A percentile compares a stretch with the other conserved stretches of the same genome.
Evolutionary conservation across 1,139 yeast genomes (phyloP).

Genomic region (Pichia kudriavzevii): DNA sequence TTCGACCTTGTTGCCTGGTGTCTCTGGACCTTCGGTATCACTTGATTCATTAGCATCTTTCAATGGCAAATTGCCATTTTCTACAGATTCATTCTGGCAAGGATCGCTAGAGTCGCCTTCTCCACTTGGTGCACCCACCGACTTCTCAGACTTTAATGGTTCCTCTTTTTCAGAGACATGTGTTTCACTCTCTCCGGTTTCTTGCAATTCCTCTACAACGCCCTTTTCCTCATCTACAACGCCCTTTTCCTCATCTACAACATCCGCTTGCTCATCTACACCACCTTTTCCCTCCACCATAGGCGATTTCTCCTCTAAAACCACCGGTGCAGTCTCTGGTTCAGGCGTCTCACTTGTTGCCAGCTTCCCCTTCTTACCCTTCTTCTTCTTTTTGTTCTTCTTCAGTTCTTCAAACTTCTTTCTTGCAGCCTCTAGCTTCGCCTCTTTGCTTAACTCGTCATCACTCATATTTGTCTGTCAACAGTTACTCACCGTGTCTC

Average conservation of each 20-base stretch:
- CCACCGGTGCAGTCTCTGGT: not conserved
- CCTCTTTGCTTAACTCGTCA: slow-evolving; percentile 34
- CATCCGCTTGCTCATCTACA: not conserved
- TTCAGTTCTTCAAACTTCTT: slow-evolving; percentile 48
- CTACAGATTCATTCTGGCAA: not conserved
- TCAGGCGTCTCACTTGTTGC: slow-evolving; percentile 5
- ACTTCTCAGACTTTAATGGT: not conserved
- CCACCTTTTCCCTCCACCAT: not conserved
- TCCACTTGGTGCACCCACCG: not conserved
- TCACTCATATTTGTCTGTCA: slow-evolving; percentile 12
- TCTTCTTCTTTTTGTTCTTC: slow-evolving; percentile 25
- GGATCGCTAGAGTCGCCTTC: not conserved
- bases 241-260: not conserved
- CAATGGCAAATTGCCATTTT: not conserved
- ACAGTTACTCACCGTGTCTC: too few relatives aligned
- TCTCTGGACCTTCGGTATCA: not conserved
- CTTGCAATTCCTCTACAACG: slow-evolving; percentile 1
- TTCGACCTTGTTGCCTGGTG: too few relatives aligned
- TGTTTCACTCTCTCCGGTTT: not conserved
- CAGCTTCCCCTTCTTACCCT: slow-evolving; percentile 18
- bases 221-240: not conserved
- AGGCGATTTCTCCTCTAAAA: not conserved
- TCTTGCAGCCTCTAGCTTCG: slow-evolving; percentile 47
- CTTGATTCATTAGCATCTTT: not conserved
- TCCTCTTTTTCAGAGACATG: not conserved